Evolutionary conservation across 345 rosid species (phyloP).

Genomic region (Arabis alpina): DNA sequence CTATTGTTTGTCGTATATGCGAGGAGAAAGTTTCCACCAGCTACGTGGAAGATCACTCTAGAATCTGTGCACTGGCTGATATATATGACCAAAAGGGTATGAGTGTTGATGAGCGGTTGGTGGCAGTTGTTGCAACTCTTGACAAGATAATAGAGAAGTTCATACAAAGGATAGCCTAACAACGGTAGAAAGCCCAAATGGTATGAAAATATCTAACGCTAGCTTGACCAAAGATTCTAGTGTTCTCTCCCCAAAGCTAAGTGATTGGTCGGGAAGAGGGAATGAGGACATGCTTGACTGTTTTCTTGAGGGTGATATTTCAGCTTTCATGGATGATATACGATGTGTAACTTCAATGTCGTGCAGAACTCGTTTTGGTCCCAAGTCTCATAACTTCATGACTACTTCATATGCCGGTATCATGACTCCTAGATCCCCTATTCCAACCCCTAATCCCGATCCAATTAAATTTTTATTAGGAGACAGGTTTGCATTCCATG

Average conservation of each 20-base stretch:
- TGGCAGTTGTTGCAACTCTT: conserved; percentile 71
- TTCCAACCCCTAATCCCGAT: conserved; percentile 78
- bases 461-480: conserved; percentile 70
- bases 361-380: conserved; percentile 87
- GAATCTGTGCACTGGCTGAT: conserved; percentile 88
- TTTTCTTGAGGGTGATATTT: conserved; percentile 78
- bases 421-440: conserved; percentile 92
- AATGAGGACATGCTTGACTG: conserved; percentile 92
- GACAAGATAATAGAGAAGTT: conserved; percentile 68
- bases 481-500: conserved; percentile 73
- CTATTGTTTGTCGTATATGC: conserved; percentile 92
- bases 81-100: conserved; percentile 74
- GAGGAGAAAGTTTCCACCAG: conserved; percentile 84
- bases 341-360: conserved; percentile 80
- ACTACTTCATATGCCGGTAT: conserved; percentile 87
- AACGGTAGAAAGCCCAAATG: conserved; percentile 72
- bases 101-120: conserved; percentile 74
- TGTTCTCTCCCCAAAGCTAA: conserved; percentile 78
- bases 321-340: conserved; percentile 74
- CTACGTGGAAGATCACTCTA: conserved; percentile 82
- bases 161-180: conserved; percentile 63
- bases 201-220: conserved; percentile 72
- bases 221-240: conserved; percentile 82
- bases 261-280: conserved; percentile 89
- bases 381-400: conserved; percentile 93